phyloP scores from a whole-genome alignment of 345 rosid species.

The Erodium maritimum region DNA sequence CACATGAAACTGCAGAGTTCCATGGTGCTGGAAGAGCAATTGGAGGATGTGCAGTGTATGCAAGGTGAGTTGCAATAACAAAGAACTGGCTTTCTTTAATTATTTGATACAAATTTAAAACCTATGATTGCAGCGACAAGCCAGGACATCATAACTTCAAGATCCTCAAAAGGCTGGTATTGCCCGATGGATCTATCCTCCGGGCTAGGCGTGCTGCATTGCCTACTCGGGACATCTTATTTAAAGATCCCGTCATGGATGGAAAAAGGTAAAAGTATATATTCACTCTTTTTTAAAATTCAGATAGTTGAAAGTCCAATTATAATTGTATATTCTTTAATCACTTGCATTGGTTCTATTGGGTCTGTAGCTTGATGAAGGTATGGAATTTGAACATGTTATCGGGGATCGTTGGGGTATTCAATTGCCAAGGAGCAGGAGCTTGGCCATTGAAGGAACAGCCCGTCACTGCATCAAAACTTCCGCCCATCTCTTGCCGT shows the following conservation, averaged over 20 bases:
- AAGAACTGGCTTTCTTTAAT: not conserved
- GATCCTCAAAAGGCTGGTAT: slow-evolving; percentile 46
- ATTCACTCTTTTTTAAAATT: not conserved
- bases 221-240: slow-evolving; percentile 57
- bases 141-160: slow-evolving; percentile 30
- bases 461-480: slow-evolving; percentile 5
- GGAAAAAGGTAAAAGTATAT: slow-evolving; percentile 33
- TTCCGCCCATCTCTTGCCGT: slow-evolving; percentile 21
- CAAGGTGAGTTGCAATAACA: slow-evolving; percentile 25
- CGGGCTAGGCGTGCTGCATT: slow-evolving; percentile 55
- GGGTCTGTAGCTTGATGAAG: slow-evolving; percentile 52
- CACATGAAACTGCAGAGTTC: slow-evolving; percentile 39
- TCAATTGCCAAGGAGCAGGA: slow-evolving; percentile 68
- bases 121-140: slow-evolving; percentile 26
- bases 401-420: slow-evolving; percentile 44
- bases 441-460: slow-evolving; percentile 36
- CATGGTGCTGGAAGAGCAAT: slow-evolving; percentile 55
- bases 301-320: too few relatives aligned
- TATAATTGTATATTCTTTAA: not conserved
- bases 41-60: slow-evolving; percentile 52
- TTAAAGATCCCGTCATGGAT: slow-evolving; percentile 51
- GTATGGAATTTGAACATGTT: slow-evolving; percentile 61
- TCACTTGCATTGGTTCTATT: too few relatives aligned
- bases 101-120: too few relatives aligned
- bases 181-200: slow-evolving; percentile 51